Evolutionary conservation across 805 yeast species (phyloP).

Genomic region (Saturnispora quitensis): DNA sequence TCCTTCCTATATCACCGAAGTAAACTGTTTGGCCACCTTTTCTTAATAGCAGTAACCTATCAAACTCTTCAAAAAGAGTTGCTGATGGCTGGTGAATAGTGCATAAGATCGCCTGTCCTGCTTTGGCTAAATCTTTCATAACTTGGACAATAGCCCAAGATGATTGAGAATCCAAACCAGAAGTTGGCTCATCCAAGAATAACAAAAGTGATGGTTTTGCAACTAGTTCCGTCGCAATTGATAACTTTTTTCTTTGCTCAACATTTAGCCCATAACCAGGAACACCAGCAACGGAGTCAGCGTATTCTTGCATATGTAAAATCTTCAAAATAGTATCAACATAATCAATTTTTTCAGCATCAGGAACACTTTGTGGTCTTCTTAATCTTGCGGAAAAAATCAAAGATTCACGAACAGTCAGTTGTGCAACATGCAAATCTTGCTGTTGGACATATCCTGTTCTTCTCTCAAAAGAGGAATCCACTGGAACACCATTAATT

Average conservation of each 20-base stretch:
- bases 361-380: conserved; percentile 32
- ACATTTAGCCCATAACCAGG: conserved; percentile 43
- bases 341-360: conserved; percentile 33
- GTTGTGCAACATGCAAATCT: conserved; percentile 25
- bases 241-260: conserved; percentile 44
- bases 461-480: conserved; percentile 40
- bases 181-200: conserved; percentile 25
- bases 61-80: conserved; percentile 32
- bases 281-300: conserved; percentile 42
- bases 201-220: conserved; percentile 42
- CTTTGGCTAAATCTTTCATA: conserved; percentile 37
- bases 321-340: conserved; percentile 34
- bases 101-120: conserved; percentile 49
- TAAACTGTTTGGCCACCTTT: conserved; percentile 46
- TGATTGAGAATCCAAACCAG: conserved; percentile 50
- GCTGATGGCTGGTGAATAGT: conserved; percentile 47
- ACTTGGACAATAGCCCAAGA: conserved; percentile 51
- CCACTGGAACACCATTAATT: conserved; percentile 42
- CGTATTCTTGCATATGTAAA: conserved; percentile 35
- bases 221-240: conserved; percentile 47
- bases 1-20: conserved; percentile 44
- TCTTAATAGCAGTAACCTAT: conserved; percentile 35
- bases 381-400: conserved; percentile 41
- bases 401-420: conserved; percentile 44
- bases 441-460: conserved; percentile 42